phyloP scores from a whole-genome alignment of 495 filamentous ascomycete species.

The Ramalina intermedia region DNA sequence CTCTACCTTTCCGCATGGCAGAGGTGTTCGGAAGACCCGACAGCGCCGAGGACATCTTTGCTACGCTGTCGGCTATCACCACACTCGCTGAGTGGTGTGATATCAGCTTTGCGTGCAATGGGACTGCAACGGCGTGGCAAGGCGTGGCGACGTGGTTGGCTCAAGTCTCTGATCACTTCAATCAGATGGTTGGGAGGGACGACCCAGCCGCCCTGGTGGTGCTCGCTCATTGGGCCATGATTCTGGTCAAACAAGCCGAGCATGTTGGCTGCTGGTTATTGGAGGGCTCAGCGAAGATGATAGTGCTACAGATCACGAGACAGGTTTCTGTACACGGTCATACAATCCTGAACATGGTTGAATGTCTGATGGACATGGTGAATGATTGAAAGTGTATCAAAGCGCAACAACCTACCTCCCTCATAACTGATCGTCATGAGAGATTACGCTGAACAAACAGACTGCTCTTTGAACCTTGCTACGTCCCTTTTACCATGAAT shows the following conservation, averaged over 20 bases:
- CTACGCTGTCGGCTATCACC: conserved; percentile 15
- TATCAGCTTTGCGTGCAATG: conserved; percentile 9
- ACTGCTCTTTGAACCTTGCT: too few relatives aligned
- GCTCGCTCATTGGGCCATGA: background rate
- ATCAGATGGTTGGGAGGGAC: conserved; percentile 1
- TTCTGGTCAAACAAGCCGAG: conserved; percentile 1
- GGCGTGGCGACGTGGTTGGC: conserved; percentile 7
- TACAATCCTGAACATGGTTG: too few relatives aligned
- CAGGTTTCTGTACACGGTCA: too few relatives aligned
- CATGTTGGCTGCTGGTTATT: background rate
- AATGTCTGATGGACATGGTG: too few relatives aligned
- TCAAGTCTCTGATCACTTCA: conserved; percentile 1
- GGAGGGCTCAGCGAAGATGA: too few relatives aligned
- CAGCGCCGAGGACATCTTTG: conserved; percentile 8
- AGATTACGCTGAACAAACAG: too few relatives aligned
- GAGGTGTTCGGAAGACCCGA: conserved; percentile 14
- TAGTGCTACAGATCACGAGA: too few relatives aligned
- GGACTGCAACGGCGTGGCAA: conserved; percentile 5
- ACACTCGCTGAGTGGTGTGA: conserved; percentile 12
- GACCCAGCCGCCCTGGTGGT: conserved; percentile 3
- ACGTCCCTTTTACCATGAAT: too few relatives aligned
- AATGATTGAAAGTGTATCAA: too few relatives aligned
- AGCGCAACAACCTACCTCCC: too few relatives aligned
- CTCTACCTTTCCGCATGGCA: conserved; percentile 17
- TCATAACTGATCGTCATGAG: too few relatives aligned